These are phyloP conservation scores for Termitomyces eurrhizus DNA, from an alignment of 768 basidiomycete genomes.

Conservation along the genomic window DNA sequence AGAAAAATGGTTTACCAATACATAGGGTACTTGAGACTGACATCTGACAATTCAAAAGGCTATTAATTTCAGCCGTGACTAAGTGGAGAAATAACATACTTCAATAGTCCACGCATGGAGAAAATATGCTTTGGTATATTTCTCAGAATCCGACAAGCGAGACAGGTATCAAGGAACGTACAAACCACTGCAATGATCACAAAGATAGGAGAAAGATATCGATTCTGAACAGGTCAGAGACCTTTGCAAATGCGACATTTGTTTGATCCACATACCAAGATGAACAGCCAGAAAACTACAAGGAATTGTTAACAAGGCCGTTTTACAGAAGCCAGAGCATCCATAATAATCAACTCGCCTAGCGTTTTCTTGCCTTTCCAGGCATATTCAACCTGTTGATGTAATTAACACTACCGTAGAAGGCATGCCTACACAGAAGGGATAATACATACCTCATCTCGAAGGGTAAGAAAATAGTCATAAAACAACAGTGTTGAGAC, in stretches of 20 bases:
- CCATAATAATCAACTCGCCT: not conserved
- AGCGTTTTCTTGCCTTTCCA: not conserved
- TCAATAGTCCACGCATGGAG: slow-evolving; percentile 1
- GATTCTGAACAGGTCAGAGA: slow-evolving; percentile 7
- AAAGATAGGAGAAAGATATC: slow-evolving; percentile 13
- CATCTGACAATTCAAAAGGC: not conserved
- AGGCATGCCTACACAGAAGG: not conserved
- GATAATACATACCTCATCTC: slow-evolving; percentile 9
- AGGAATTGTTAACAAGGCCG: not conserved
- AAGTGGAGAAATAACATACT: not conserved
- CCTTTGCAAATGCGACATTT: too few species aligned
- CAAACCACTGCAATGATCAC: slow-evolving; percentile 14
- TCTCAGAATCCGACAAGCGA: too few species aligned
- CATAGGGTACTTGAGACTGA: not conserved
- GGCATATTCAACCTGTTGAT: not conserved
- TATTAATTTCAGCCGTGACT: too few species aligned
- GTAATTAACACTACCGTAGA: not conserved
- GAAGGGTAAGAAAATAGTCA: slow-evolving; percentile 15
- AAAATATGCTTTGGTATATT: slow-evolving; percentile 2
- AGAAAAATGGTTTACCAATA: not conserved
- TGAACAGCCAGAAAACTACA: slow-evolving; percentile 9
- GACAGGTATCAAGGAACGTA: not conserved
- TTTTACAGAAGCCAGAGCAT: too few species aligned
- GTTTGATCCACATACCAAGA: not conserved
- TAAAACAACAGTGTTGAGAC: slow-evolving; percentile 14